phyloP scores from a whole-genome alignment of 2,329 filamentous ascomycete species.

The Phyllosticta capitalensis region DNA sequence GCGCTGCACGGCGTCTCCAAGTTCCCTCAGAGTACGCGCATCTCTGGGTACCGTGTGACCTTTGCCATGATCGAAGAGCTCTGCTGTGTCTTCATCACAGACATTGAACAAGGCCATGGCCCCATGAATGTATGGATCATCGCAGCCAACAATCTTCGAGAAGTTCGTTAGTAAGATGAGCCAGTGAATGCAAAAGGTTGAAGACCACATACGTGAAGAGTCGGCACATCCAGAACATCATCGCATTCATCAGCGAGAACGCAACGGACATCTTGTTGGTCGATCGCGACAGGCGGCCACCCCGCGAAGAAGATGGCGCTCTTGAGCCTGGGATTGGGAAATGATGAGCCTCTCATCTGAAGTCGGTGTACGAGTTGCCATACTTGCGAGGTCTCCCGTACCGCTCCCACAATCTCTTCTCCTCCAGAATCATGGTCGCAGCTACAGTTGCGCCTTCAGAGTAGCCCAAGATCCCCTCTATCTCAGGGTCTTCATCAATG shows the following conservation, averaged over 20 bases:
- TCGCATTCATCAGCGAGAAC: slow-evolving; percentile 34
- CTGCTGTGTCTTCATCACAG: slow-evolving; percentile 49
- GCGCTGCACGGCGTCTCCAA: slow-evolving; percentile 18
- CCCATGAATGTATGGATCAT: slow-evolving; percentile 52
- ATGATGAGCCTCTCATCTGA: not conserved
- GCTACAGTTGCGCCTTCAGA: slow-evolving; percentile 52
- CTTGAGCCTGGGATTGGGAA: slow-evolving; percentile 18
- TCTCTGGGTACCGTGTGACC: slow-evolving; percentile 49
- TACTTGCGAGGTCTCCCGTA: not conserved
- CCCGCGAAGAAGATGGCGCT: slow-evolving; percentile 42
- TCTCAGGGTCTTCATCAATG: slow-evolving; percentile 34
- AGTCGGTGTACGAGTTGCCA: not conserved
- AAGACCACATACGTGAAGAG: slow-evolving; percentile 27
- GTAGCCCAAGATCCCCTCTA: slow-evolving; percentile 47
- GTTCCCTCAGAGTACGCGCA: slow-evolving; percentile 22
- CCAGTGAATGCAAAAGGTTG: slow-evolving; percentile 13
- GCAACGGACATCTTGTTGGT: slow-evolving; percentile 19
- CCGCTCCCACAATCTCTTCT: slow-evolving; percentile 23
- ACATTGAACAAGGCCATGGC: slow-evolving; percentile 53
- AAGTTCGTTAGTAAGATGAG: not conserved
- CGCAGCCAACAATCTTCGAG: slow-evolving; percentile 20
- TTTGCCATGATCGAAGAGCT: slow-evolving; percentile 56
- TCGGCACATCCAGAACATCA: slow-evolving; percentile 31
- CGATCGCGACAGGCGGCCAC: slow-evolving; percentile 31
- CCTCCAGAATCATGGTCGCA: slow-evolving; percentile 42